phyloP scores from a whole-genome alignment of 768 basidiomycete genomes.

The Holtermanniella nyarrowii region DNA sequence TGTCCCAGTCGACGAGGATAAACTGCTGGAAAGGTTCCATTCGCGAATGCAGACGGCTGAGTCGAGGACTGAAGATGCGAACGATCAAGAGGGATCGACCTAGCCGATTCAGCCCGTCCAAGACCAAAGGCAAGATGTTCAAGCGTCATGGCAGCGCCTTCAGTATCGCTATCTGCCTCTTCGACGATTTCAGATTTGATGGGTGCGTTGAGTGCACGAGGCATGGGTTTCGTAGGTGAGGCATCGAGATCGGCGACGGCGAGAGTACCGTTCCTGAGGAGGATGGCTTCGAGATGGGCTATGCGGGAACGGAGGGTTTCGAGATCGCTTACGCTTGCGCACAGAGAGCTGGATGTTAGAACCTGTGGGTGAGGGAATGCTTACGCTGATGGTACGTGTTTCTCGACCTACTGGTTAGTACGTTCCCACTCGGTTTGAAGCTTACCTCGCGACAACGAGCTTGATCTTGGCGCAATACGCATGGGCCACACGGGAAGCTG shows the following conservation, averaged over 20 bases:
- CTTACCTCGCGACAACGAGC: slow-evolving; percentile 36
- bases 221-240: slow-evolving; percentile 11
- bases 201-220: not conserved
- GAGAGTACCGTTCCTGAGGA: slow-evolving; percentile 29
- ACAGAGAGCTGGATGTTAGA: slow-evolving; percentile 1
- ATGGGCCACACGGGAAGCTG: slow-evolving; percentile 19
- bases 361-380: not conserved
- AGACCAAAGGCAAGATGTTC: slow-evolving; percentile 40
- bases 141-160: slow-evolving; percentile 37
- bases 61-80: not conserved
- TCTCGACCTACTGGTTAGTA: slow-evolving; percentile 16
- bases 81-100: not conserved
- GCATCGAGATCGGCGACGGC: slow-evolving; percentile 29
- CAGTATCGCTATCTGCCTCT: slow-evolving; percentile 33
- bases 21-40: not conserved
- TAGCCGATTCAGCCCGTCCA: not conserved
- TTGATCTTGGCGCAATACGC: slow-evolving; percentile 33
- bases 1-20: not conserved
- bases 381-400: slow-evolving; percentile 16
- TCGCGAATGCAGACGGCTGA: not conserved
- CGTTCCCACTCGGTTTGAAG: not conserved
- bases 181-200: slow-evolving; percentile 3
- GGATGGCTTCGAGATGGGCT: slow-evolving; percentile 32
- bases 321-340: slow-evolving; percentile 31
- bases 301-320: slow-evolving; percentile 31